phyloP scores from a whole-genome alignment of 768 basidiomycete genomes.

The Leccinellum albellum region DNA sequence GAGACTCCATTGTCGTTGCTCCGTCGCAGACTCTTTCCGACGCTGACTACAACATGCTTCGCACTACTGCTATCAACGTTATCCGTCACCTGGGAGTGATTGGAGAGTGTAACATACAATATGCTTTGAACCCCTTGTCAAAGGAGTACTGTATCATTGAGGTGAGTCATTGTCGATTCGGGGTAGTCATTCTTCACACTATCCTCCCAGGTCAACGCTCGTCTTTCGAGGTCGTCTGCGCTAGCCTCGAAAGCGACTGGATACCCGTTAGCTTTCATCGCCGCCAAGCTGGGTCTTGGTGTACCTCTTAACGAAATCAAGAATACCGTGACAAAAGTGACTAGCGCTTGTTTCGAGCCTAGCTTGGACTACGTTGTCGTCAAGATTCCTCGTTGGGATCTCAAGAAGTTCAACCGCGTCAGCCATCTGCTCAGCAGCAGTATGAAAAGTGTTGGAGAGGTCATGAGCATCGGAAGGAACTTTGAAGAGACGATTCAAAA shows the following conservation, averaged over 20 bases:
- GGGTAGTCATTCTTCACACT: conserved; percentile 1
- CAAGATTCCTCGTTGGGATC: conserved; percentile 98
- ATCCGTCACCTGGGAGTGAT: conserved; percentile 97
- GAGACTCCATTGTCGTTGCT: conserved; percentile 97
- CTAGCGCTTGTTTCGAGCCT: conserved; percentile 96
- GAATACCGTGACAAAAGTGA: conserved; percentile 95
- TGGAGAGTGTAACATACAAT: conserved; percentile 99
- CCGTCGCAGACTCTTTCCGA: conserved; percentile 99
- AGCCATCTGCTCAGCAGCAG: conserved; percentile 86
- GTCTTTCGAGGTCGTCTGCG: conserved; percentile 95
- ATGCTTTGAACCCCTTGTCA: conserved; percentile 91
- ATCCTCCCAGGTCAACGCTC: conserved; percentile 74
- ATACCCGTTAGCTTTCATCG: conserved; percentile 97
- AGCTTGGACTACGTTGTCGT: conserved; percentile 96
- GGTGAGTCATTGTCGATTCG: conserved; percentile 36
- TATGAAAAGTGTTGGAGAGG: conserved; percentile 99
- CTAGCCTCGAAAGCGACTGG: conserved; percentile 98
- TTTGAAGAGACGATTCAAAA: conserved; percentile 99
- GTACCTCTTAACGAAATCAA: conserved; percentile 97
- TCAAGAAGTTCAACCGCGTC: conserved; percentile 96
- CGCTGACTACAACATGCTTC: conserved; percentile 98
- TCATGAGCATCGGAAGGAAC: conserved; percentile 97
- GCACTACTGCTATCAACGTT: conserved; percentile 96
- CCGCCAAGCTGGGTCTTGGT: conserved; percentile 94
- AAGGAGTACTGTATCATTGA: conserved; percentile 99